Percentiles rank a stretch among this genome's conserved stretches.
phyloP scores from a whole-genome alignment of 2,329 filamentous ascomycete genomes.

The Aquanectria penicillioides region DNA sequence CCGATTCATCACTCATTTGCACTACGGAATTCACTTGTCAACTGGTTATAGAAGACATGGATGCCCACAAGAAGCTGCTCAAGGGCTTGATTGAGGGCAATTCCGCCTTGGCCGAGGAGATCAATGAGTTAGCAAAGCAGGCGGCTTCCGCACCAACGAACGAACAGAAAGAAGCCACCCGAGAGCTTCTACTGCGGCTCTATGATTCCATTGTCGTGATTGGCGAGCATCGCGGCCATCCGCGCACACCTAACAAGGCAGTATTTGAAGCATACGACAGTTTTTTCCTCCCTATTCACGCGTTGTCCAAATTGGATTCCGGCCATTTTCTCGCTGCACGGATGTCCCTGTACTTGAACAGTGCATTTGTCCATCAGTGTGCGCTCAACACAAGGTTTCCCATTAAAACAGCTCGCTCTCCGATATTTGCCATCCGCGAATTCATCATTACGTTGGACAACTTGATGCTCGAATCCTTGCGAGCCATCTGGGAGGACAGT shows the following conservation, averaged over 20 bases:
- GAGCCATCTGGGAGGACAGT: neutral
- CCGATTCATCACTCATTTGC: too few species aligned
- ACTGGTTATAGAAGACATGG: too few species aligned
- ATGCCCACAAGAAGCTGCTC: neutral
- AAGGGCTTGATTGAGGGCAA: neutral
- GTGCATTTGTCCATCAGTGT: neutral
- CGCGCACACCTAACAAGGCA: neutral
- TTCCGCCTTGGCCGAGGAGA: neutral
- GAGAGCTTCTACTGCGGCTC: neutral
- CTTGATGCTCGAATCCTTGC: neutral
- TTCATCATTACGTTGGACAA: neutral
- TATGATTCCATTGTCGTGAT: neutral
- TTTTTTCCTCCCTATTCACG: neutral
- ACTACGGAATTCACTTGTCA: too few species aligned
- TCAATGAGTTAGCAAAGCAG: neutral
- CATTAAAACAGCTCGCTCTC: neutral
- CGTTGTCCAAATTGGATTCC: neutral
- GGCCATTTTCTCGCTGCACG: conserved; percentile 3
- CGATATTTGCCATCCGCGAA: neutral
- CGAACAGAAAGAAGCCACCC: neutral
- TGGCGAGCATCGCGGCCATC: neutral
- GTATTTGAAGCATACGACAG: neutral
- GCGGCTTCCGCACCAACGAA: neutral
- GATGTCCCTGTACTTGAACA: neutral
- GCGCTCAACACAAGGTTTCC: neutral